Evolutionary conservation across 176 grass and related monocot genomes (phyloP), one percentile per base, ranked within the genome.

Genomic region (Oryza longistaminata): DNA sequence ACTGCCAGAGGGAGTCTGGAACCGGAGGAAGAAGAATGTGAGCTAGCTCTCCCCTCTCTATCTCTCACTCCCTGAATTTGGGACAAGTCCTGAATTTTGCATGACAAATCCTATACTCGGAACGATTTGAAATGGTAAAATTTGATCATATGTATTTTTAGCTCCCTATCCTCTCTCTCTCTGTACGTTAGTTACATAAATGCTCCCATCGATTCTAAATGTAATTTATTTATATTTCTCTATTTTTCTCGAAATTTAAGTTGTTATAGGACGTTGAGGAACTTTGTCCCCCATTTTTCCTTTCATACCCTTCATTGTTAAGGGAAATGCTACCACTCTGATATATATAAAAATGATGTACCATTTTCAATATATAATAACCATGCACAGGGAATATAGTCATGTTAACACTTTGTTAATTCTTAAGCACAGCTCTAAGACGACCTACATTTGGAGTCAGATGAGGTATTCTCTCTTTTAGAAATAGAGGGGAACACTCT

Each of bases 1-100:
- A 98, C 81, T 92, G 96, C 77, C 96, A 92, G 45, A 88, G 96
- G 77, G 93, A 98, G 81, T 65, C 91, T 0, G 91, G 93, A 22
- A 90, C 91, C 5, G 93, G 96, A 15, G 96, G 96, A 37, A 92
- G 93, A 71, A 98, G 91, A 82, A 93, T 89, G 87, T 86, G 73
- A 91, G 1, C 24, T 74, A 91, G 1, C 19, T 74, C 74, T 37
- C 35, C 35, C 0, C 9, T 64, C 12, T 80, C 15, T 24, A 11
- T 26, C 15, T 50, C 48, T 16, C 49, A 15, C 14, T 52, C 29
- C 29, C 29, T 31, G 29, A 31, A 31, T 31, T 31, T 31, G 29
- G 29, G 29, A 31, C 29, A 31, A 31, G 29, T 31, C 29, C 29
- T 31, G 29, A 31, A 31, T 31, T 31, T 31, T 31, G 29, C 29